Conservation (phyloP, 495 filamentous ascomycete species). For the Podospora fimiseda region DNA sequence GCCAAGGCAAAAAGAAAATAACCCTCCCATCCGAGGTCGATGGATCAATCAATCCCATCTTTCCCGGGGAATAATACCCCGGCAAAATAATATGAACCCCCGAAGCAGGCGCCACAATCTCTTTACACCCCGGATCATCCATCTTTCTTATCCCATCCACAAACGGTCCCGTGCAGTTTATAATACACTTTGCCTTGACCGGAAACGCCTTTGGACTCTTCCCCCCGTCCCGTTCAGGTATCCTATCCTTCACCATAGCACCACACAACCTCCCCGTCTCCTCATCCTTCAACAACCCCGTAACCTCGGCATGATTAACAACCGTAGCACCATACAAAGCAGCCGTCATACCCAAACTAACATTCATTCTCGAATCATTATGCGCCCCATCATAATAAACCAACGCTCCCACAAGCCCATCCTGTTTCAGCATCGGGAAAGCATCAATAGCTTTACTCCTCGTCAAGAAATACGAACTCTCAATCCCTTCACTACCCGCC, state of each 20-base stretch:
- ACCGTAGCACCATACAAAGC: conserved; percentile 90
- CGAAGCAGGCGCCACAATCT: conserved; percentile 89
- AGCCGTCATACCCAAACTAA: conserved; percentile 91
- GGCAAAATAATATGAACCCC: conserved; percentile 94
- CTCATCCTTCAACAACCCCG: conserved; percentile 69
- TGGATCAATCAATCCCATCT: conserved; percentile 97
- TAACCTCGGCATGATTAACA: conserved; percentile 90
- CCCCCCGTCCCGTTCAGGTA: conserved; percentile 50
- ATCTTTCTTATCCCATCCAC: conserved; percentile 89
- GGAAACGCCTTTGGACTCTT: conserved; percentile 52
- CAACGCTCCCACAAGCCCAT: conserved; percentile 78
- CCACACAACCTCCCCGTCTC: conserved; percentile 68
- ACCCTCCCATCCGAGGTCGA: conserved; percentile 91
- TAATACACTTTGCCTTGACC: conserved; percentile 81
- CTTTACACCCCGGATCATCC: conserved; percentile 64
- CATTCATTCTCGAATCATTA: conserved; percentile 98
- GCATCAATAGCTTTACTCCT: conserved; percentile 90
- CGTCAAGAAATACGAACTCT: conserved; percentile 94
- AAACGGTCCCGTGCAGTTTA: conserved; percentile 97
- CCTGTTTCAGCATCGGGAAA: conserved; percentile 94
- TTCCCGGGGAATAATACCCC: conserved; percentile 87
- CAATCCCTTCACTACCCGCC: conserved; percentile 92
- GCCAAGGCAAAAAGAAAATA: conserved; percentile 99
- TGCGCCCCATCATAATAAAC: conserved; percentile 99
- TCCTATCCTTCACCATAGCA: conserved; percentile 68